A percentile compares a stretch with the other conserved stretches of the same genome.
Evolutionary conservation across 257 asterid species (phyloP).

Genomic region (Primulina eburnea): DNA sequence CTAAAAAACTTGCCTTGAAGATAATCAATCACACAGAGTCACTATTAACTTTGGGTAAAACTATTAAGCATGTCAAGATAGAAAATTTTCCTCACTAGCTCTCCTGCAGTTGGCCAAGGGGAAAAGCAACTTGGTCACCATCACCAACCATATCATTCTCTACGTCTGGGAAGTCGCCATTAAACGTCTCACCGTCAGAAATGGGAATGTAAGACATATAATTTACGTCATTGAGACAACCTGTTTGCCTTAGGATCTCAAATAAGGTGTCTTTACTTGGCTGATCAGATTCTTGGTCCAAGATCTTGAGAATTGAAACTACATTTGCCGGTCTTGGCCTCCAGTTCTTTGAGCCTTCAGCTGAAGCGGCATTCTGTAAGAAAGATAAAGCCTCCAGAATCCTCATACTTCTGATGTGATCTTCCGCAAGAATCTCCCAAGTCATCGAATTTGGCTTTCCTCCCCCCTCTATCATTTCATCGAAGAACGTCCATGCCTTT

Average conservation of each 20-base stretch:
- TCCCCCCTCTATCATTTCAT: constrained; percentile 61
- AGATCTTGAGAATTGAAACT: constrained; percentile 44
- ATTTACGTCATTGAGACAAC: constrained; percentile 50
- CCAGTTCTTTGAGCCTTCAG: constrained; percentile 66
- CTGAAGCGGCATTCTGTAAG: constrained; percentile 56
- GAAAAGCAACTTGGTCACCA: constrained; percentile 33
- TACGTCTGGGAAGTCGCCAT: constrained; percentile 17
- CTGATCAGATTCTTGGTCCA: constrained; percentile 50
- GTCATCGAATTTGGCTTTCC: constrained; percentile 74
- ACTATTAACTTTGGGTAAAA: constrained; percentile 10
- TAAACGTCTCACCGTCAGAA: constrained; percentile 26
- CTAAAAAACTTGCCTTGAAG: constrained; percentile 8
- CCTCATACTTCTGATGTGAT: constrained; percentile 51
- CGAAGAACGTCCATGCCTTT: constrained; percentile 57
- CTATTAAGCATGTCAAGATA: constrained; percentile 12
- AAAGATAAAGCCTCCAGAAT: constrained; percentile 70
- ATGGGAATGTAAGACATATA: constrained; percentile 49
- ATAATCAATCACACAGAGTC: constrained; percentile 2
- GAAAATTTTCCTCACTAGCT: constrained; percentile 44
- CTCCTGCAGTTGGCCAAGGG: constrained; percentile 55
- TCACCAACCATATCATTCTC: constrained; percentile 31
- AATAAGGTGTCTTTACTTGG: constrained; percentile 47
- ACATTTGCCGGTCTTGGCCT: constrained; percentile 60
- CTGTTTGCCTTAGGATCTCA: constrained; percentile 51
- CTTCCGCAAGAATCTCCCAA: constrained; percentile 83